Percentiles rank a stretch among this genome's conserved stretches.
These are phyloP conservation scores for Xylaria castorea DNA, from an alignment of 495 filamentous ascomycete genomes.

Conservation along the genomic window DNA sequence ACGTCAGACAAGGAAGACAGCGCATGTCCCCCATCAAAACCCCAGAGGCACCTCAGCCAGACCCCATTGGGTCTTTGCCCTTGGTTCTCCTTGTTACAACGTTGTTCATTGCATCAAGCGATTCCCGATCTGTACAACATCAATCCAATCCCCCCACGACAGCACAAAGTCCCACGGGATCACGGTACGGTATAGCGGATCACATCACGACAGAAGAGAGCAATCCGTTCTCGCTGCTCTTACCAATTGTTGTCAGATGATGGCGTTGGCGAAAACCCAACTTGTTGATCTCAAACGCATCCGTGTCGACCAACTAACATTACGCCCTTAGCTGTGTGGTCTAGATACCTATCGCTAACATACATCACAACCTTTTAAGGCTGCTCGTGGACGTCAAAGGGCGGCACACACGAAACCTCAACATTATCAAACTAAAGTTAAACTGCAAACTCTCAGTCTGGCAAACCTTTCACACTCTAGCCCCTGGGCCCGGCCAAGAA, in stretches of 20 bases:
- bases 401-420: background rate
- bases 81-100: constrained; percentile 20
- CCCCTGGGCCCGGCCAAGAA: background rate
- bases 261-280: constrained; percentile 23
- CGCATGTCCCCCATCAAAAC: constrained; percentile 29
- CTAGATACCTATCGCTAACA: constrained; percentile 6
- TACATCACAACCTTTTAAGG: constrained; percentile 8
- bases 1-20: constrained; percentile 30
- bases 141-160: constrained; percentile 28
- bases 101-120: constrained; percentile 17
- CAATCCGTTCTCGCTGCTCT: constrained; percentile 23
- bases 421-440: background rate
- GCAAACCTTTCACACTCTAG: background rate
- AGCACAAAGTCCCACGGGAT: constrained; percentile 24
- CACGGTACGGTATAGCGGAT: constrained; percentile 27
- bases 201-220: constrained; percentile 13
- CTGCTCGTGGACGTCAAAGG: background rate
- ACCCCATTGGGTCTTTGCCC: constrained; percentile 20
- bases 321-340: constrained; percentile 3
- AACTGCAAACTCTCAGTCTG: background rate
- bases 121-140: constrained; percentile 29
- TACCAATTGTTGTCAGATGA: constrained; percentile 22
- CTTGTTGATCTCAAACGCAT: constrained; percentile 22
- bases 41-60: constrained; percentile 21
- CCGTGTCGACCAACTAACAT: constrained; percentile 20